Evolutionary conservation across 2,329 filamentous ascomycete genomes (phyloP), one percentile per base, ranked within the genome.

Genomic region (Hymenoscyphus albidus): DNA sequence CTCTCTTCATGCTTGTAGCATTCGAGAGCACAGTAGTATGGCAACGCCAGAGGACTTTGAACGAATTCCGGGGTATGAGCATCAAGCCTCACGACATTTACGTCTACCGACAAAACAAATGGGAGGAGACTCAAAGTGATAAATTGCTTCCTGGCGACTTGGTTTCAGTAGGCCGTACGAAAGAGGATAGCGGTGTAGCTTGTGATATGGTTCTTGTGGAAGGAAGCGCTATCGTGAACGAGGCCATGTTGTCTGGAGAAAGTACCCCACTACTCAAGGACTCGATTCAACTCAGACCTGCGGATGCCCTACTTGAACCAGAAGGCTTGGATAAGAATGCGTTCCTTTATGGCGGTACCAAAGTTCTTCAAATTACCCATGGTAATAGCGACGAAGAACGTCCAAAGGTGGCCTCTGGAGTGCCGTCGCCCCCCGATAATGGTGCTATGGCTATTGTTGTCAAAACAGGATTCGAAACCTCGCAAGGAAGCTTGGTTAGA

Each of bases 1-100:
- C 96, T 0, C 88, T 99, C 27, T 93, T 98, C 81, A 99, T 99
- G 96, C 86, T 99, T 63, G 92, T 99, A 70, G 89, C 87, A 65
- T 99, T 99, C 72, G 95, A 99, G 81, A 97, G 93, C 77, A 99
- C 95, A 2, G 96, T 99, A 44, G 96, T 99, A 16, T 99, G 95
- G 96, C 95, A 99, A 80, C 88, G 95, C 67, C 95, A 99, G 84
- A 86, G 94, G 71, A 99, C 96, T 1, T 80, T 99, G 70, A 96
- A 86, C 75, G 95, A 99, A 79, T 99, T 99, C 81, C 92, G 95
- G 59, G 93, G 94, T 71, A 99, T 99, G 96, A 96, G 92, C 83
- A 97, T 99, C 80, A 97, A 99, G 82, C 96, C 95, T 13, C 98
- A 98, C 77, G 90, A 95, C 67, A 88, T 98, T 70, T 96, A 90